Evolutionary conservation across 805 yeast genomes (phyloP), one percentile per base, ranked within the genome.

Genomic region (Saccharomycopsis amapae): DNA sequence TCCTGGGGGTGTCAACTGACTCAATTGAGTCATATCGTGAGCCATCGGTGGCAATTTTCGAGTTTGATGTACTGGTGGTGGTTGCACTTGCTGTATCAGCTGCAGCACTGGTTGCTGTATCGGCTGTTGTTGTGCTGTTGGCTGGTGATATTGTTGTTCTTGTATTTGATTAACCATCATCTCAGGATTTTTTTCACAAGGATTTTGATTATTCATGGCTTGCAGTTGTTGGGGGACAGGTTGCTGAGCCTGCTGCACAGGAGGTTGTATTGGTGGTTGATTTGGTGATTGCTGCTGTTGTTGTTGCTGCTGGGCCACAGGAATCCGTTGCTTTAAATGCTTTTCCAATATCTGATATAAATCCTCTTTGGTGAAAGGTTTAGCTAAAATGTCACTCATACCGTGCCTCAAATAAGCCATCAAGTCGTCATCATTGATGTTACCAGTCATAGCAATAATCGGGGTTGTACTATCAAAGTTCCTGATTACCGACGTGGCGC

Each of bases 391-490:
- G 62, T 87, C 96, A 48, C 85, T 81, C 86, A 88, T 88, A 3
- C 96, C 97, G 57, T 87, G 86, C 55, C 81, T 82, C 49, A 85
- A 66, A 61, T 85, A 87, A 1, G 80, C 82, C 39, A 84, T 83
- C 48, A 87, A 68, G 62, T 87, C 95, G 54, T 81, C 78, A 53
- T 82, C 85, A 54, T 84, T 82, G 46, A 86, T 84, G 59, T 86
- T 87, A 34, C 95, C 94, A 1, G 96, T 86, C 95, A 86, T 86
- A 25, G 95, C 94, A 54, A 93, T 82, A 52, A 93, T 85, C 10
- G 97, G 97, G 0, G 96, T 86, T 44, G 74, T 75, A 18, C 78
- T 76, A 61, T 88, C 95, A 59, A 86, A 85, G 17, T 82, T 78
- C 55, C 97, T 72, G 40, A 93, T 87, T 37, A 90, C 78, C 34